A percentile compares a stretch with the other conserved stretches of the same genome.
These are phyloP conservation scores for Leccinum longicurvipes DNA, from an alignment of 768 basidiomycete genomes.

Conservation along the genomic window DNA sequence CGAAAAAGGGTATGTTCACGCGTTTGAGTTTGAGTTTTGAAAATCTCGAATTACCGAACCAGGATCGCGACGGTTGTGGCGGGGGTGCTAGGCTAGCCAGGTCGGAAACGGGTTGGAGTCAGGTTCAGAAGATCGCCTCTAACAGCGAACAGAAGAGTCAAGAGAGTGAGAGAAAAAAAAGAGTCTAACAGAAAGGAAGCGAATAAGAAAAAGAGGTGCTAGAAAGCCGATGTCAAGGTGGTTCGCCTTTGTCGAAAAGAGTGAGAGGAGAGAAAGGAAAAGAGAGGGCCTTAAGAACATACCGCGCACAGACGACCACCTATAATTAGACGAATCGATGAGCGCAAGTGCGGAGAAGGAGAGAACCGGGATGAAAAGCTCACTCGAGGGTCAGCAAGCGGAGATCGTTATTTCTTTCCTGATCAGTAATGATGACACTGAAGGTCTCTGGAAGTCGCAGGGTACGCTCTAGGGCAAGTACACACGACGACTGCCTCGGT, in stretches of 20 bases:
- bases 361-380: slow-evolving; percentile 31
- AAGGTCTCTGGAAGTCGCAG: slow-evolving; percentile 40
- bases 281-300: slow-evolving; percentile 26
- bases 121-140: slow-evolving; percentile 67
- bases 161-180: slow-evolving; percentile 53
- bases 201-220: slow-evolving; percentile 6
- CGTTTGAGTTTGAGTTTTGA: slow-evolving; percentile 24
- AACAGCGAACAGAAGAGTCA: background rate
- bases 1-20: slow-evolving; percentile 24
- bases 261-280: slow-evolving; percentile 13
- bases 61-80: slow-evolving; percentile 65
- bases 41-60: slow-evolving; percentile 63
- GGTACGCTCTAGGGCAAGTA: slow-evolving; percentile 16
- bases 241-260: slow-evolving; percentile 55
- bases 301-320: slow-evolving; percentile 83
- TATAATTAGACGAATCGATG: slow-evolving; percentile 27
- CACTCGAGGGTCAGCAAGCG: slow-evolving; percentile 80
- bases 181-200: slow-evolving; percentile 4
- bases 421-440: slow-evolving; percentile 67
- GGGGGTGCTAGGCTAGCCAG: slow-evolving; percentile 59
- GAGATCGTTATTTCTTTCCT: slow-evolving; percentile 74
- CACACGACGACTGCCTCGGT: slow-evolving; percentile 20
- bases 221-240: slow-evolving; percentile 56
- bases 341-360: slow-evolving; percentile 15
- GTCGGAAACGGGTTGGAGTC: slow-evolving; percentile 44